Percentiles rank a stretch among this genome's conserved stretches.
These are phyloP conservation scores for Leccinum broughii DNA, from an alignment of 768 basidiomycete species.

Conservation along the genomic window DNA sequence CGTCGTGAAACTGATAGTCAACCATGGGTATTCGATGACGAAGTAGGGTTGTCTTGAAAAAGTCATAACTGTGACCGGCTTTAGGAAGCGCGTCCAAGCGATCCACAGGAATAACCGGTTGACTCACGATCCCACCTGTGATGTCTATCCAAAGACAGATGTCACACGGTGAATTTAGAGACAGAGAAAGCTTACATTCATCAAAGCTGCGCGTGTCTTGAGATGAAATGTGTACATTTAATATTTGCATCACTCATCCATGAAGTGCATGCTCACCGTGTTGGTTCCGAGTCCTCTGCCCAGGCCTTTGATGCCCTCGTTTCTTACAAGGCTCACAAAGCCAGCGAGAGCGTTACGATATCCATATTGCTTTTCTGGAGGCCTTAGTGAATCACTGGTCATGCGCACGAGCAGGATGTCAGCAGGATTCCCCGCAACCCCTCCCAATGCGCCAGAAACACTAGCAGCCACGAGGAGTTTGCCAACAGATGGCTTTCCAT, in stretches of 20 bases:
- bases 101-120: neutral
- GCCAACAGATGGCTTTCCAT: slow-evolving; percentile 52
- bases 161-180: slow-evolving; percentile 4
- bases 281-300: slow-evolving; percentile 79
- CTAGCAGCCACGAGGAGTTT: slow-evolving; percentile 64
- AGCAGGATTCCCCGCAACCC: slow-evolving; percentile 79
- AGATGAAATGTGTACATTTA: slow-evolving; percentile 7
- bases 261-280: slow-evolving; percentile 45
- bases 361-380: slow-evolving; percentile 69
- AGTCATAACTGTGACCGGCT: slow-evolving; percentile 60
- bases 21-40: slow-evolving; percentile 52
- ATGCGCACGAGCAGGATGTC: slow-evolving; percentile 81
- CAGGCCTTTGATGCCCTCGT: slow-evolving; percentile 71
- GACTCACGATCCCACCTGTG: slow-evolving; percentile 83
- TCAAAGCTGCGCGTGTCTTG: slow-evolving; percentile 63
- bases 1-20: slow-evolving; percentile 63
- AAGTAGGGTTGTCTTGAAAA: slow-evolving; percentile 64
- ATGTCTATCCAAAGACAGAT: slow-evolving; percentile 45
- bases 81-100: slow-evolving; percentile 3
- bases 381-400: slow-evolving; percentile 82
- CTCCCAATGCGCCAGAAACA: slow-evolving; percentile 78
- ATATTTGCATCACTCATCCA: slow-evolving; percentile 1
- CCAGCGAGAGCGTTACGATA: slow-evolving; percentile 82
- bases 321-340: slow-evolving; percentile 58
- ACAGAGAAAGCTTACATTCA: slow-evolving; percentile 57